These are phyloP conservation scores for Arabis alpina DNA, from an alignment of 345 rosid species.

Conservation along the genomic window DNA sequence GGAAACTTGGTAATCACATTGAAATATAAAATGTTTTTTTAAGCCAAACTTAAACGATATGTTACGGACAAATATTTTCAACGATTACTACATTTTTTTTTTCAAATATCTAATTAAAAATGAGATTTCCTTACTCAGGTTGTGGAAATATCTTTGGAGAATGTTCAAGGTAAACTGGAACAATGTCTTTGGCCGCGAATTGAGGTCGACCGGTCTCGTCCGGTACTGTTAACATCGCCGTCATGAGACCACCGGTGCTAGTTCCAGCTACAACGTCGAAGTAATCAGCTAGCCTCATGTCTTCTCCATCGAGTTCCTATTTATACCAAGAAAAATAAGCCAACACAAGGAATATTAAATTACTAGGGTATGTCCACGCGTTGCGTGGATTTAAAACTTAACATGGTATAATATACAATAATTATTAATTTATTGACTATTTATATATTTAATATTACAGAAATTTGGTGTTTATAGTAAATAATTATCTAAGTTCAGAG, in stretches of 20 bases:
- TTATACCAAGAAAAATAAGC: conserved; percentile 8
- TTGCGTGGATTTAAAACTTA: too few species aligned
- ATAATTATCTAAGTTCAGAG: too few species aligned
- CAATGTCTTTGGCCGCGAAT: conserved; percentile 59
- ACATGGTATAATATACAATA: too few species aligned
- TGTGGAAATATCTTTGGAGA: conserved; percentile 72
- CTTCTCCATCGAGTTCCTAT: conserved; percentile 66
- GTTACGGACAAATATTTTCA: too few species aligned
- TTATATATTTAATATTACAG: too few species aligned
- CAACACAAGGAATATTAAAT: too few species aligned
- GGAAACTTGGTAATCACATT: too few species aligned
- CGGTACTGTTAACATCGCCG: conserved; percentile 68
- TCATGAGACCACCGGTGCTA: conserved; percentile 74
- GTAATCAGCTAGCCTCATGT: conserved; percentile 68
- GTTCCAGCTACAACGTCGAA: conserved; percentile 77
- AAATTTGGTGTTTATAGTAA: too few species aligned
- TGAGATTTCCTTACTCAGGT: conserved; percentile 41
- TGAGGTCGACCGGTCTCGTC: conserved; percentile 52
- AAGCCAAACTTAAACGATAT: too few species aligned
- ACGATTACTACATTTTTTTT: too few species aligned
- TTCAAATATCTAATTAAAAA: background rate
- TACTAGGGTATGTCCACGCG: too few species aligned
- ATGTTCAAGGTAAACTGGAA: conserved; percentile 61
- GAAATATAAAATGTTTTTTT: background rate
- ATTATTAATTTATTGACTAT: too few species aligned